Percentiles rank a stretch among this genome's conserved stretches.
phyloP scores from a whole-genome alignment of 345 rosid species.

The Cardamine resedifolia region DNA sequence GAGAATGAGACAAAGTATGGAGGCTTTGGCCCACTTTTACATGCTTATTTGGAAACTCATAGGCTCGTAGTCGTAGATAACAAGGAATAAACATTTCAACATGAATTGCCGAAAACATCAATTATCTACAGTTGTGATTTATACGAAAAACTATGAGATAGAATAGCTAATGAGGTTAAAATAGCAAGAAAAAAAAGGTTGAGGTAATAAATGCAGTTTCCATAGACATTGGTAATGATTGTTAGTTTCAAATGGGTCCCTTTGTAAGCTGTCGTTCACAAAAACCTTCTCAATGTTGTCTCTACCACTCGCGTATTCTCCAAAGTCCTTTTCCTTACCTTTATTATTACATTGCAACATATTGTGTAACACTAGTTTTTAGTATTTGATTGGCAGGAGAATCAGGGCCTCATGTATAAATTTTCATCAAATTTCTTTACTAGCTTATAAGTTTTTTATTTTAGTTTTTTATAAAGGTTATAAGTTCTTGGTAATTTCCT shows the following conservation, averaged over 20 bases:
- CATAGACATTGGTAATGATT: constrained; percentile 26
- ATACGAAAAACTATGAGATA: too few species aligned
- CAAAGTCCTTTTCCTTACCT: constrained; percentile 16
- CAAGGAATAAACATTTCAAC: constrained; percentile 1
- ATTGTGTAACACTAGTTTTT: not conserved
- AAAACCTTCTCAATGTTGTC: constrained; percentile 22
- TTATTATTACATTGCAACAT: constrained; percentile 16
- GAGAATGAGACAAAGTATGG: not conserved
- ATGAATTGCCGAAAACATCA: constrained; percentile 12
- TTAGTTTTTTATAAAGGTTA: too few species aligned
- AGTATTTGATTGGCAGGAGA: constrained; percentile 1
- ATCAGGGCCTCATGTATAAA: not conserved
- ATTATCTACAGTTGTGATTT: not conserved
- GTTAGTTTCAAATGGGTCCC: constrained; percentile 25
- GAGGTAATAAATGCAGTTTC: constrained; percentile 18
- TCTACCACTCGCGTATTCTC: constrained; percentile 17
- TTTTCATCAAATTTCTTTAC: not conserved
- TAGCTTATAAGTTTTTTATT: too few species aligned
- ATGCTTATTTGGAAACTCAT: not conserved
- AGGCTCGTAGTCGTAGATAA: not conserved
- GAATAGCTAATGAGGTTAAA: not conserved
- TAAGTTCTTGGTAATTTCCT: not conserved
- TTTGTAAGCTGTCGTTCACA: constrained; percentile 31
- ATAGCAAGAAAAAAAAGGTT: not conserved
- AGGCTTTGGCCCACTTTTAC: constrained; percentile 10